Base-by-base conservation (phyloP, 1,284 basidiomycete genomes). In the Moesziomyces sp. region DNA sequence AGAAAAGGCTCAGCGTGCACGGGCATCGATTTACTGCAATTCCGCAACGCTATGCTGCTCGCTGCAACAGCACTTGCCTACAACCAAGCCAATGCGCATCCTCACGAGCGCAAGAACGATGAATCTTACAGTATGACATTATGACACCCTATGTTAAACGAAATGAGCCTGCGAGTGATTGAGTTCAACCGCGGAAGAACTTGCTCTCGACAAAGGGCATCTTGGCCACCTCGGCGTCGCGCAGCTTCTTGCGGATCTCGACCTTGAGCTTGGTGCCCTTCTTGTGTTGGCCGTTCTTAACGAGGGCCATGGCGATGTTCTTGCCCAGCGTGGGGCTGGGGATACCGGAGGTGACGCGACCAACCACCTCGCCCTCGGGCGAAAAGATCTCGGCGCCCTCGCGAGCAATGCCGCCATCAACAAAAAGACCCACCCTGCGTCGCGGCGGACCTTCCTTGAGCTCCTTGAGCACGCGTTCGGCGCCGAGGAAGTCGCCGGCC, bases 301-400 rank as follows among this genome's bases (percentile, higher is more conserved):
- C 89, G 80, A 97, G 96, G 0, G 91, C 96, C 96, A 99, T 99
- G 8, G 95, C 93, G 79, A 99, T 93, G 86, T 99, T 97, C 84
- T 91, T 90, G 4, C 90, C 90, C 1, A 95, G 86, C 1, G 93
- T 92, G 0, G 95, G 95, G 1, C 93, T 95, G 8, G 97, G 97
- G 66, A 98, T 97, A 52, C 96, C 96, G 0, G 94, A 97, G 0
- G 96, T 98, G 42, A 98, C 89, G 13, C 92, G 89, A 55, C 77
- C 78, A 28, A 71, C 49, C 58, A 67, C 24, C 35, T 49, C 63
- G 19, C 92, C 67, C 93, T 88, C 66, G 87, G 86, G 13, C 86
- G 87, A 86, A 76, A 90, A 90, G 46, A 97, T 90, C 76, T 89
- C 89, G 33, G 91, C 91, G 28, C 93, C 93, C 86, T 95, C 93